phyloP scores from a whole-genome alignment of 768 basidiomycete genomes.

The Phanerochaete carnosa region DNA sequence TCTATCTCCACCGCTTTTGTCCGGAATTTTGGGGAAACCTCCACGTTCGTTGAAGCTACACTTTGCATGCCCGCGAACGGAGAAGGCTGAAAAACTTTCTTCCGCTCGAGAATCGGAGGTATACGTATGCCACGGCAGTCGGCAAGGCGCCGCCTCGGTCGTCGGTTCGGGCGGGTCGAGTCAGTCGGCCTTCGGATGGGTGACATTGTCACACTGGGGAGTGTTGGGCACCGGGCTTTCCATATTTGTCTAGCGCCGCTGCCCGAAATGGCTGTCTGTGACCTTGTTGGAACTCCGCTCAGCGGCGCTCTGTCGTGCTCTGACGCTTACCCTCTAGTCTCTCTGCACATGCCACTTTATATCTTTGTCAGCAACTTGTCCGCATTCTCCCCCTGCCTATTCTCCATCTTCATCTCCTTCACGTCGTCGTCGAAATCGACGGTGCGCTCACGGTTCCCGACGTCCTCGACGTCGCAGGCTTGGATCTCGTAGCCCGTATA shows the following conservation, averaged over 20 bases:
- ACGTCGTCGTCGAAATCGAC: background rate
- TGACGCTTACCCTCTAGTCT: background rate
- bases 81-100: no score
- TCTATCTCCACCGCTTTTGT: no score
- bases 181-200: background rate
- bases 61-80: no score
- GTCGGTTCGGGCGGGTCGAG: background rate
- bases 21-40: no score
- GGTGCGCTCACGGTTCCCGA: background rate
- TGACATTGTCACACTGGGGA: background rate
- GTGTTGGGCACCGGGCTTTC: background rate
- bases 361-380: slow-evolving; percentile 8
- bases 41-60: no score
- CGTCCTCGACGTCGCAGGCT: background rate
- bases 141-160: background rate
- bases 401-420: background rate
- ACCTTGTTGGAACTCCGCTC: background rate
- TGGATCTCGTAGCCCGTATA: background rate
- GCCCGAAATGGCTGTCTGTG: background rate
- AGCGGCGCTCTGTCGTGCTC: background rate
- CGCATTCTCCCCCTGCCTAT: background rate
- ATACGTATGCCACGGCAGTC: slow-evolving; percentile 3
- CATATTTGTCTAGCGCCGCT: background rate
- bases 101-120: no score
- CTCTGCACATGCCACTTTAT: background rate